Evolutionary conservation across 2,329 filamentous ascomycete genomes (phyloP).

Genomic region (Stromatinia cepivora): DNA sequence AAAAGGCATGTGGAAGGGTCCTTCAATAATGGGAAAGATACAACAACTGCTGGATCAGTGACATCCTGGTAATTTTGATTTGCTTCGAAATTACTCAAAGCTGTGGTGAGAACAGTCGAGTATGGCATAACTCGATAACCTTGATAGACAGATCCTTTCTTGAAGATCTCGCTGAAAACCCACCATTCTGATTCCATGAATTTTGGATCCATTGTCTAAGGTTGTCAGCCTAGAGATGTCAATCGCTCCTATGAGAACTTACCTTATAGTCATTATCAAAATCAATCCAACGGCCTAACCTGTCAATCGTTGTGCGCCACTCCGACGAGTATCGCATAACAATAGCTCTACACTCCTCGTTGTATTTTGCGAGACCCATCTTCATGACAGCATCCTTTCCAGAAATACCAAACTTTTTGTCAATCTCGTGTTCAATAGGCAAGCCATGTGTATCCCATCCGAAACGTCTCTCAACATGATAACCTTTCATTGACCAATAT

Average conservation of each 20-base stretch:
- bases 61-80: constrained; percentile 94
- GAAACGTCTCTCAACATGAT: constrained; percentile 87
- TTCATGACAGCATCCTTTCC: constrained; percentile 84
- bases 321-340: constrained; percentile 88
- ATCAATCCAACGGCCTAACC: constrained; percentile 92
- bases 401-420: constrained; percentile 90
- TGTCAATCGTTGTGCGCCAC: constrained; percentile 85
- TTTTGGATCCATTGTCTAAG: constrained; percentile 81
- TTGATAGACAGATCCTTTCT: constrained; percentile 86
- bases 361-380: constrained; percentile 86
- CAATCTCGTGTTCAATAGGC: constrained; percentile 95
- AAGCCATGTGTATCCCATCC: constrained; percentile 96
- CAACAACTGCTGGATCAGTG: constrained; percentile 85
- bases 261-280: constrained; percentile 98
- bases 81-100: constrained; percentile 90
- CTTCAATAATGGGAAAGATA: constrained; percentile 80
- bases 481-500: constrained; percentile 97
- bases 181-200: constrained; percentile 98
- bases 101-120: constrained; percentile 85
- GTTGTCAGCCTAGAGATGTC: constrained; percentile 26
- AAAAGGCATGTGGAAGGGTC: constrained; percentile 75
- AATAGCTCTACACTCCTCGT: constrained; percentile 85
- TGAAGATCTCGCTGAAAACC: constrained; percentile 91
- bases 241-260: constrained; percentile 26
- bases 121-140: constrained; percentile 94